Percentiles rank a stretch among this genome's conserved stretches.
Evolutionary conservation across 2,329 filamentous ascomycete genomes (phyloP).

Genomic region (Metarhizium guizhouense): DNA sequence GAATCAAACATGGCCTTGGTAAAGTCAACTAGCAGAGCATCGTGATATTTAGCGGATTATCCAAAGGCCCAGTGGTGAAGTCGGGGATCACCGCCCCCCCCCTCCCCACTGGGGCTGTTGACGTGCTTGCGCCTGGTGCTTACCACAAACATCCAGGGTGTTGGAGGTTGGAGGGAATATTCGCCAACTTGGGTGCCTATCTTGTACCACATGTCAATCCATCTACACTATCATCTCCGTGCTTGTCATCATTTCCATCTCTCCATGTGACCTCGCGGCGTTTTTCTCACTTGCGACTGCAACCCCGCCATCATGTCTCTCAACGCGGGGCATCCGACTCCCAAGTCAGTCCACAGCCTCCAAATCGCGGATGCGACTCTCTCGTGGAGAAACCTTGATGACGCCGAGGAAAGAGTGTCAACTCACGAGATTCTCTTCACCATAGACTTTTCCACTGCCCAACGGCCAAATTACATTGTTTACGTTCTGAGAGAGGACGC

Average conservation of each 20-base stretch:
- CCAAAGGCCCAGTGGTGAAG: neutral
- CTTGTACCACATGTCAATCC: neutral
- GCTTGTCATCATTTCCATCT: neutral
- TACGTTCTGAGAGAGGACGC: constrained; percentile 28
- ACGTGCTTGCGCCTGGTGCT: neutral
- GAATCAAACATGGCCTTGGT: neutral
- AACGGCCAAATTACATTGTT: constrained; percentile 18
- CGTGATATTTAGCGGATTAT: neutral
- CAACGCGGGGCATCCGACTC: neutral
- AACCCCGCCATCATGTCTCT: neutral
- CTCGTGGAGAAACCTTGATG: constrained; percentile 16
- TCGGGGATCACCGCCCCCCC: neutral
- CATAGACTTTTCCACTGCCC: constrained; percentile 2
- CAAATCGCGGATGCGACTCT: constrained; percentile 15
- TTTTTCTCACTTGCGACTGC: neutral
- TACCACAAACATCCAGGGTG: too few relatives aligned
- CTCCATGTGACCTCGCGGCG: neutral
- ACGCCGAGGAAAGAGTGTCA: constrained; percentile 9
- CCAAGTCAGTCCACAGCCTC: constrained; percentile 11
- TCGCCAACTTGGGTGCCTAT: neutral
- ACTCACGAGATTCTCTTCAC: constrained; percentile 21
- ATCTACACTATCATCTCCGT: neutral
- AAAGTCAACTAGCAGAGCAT: neutral
- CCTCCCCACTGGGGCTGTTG: neutral
- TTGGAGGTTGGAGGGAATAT: neutral